Conservation (phyloP, 352 stramenopile species). For the Peronospora farinosa region DNA sequence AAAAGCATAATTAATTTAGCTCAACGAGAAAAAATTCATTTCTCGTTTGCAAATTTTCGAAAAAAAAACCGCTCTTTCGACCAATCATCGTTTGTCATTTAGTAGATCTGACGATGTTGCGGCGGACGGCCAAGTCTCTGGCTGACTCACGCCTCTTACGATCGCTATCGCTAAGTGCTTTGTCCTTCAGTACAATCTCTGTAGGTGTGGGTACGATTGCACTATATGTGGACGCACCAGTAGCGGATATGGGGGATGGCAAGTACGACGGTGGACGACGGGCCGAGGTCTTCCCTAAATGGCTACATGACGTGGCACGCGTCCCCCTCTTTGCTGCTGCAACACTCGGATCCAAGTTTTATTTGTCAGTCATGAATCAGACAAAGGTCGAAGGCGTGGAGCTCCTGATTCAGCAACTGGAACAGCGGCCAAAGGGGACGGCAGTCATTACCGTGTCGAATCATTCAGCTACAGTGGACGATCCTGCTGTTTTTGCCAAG, state of each 20-base stretch:
- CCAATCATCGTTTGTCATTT: background rate
- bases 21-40: too few relatives aligned
- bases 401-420: constrained; percentile 36
- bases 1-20: too few relatives aligned
- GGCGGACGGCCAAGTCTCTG: constrained; percentile 17
- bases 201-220: constrained; percentile 34
- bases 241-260: constrained; percentile 49
- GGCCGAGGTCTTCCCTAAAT: constrained; percentile 51
- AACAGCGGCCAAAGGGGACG: constrained; percentile 37
- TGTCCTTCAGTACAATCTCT: constrained; percentile 22
- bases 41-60: too few relatives aligned
- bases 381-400: constrained; percentile 43
- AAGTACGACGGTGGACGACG: constrained; percentile 34
- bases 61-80: background rate
- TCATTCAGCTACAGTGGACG: constrained; percentile 78
- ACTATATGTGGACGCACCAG: constrained; percentile 58
- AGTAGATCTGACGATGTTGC: constrained; percentile 20
- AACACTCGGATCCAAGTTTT: constrained; percentile 55
- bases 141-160: constrained; percentile 11
- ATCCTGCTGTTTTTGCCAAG: constrained; percentile 60
- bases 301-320: constrained; percentile 54
- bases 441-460: constrained; percentile 81
- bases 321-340: constrained; percentile 41
- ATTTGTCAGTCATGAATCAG: constrained; percentile 43
- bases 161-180: constrained; percentile 18